These are phyloP conservation scores for Isatis tinctoria DNA, from an alignment of 345 rosid species.

Conservation along the genomic window DNA sequence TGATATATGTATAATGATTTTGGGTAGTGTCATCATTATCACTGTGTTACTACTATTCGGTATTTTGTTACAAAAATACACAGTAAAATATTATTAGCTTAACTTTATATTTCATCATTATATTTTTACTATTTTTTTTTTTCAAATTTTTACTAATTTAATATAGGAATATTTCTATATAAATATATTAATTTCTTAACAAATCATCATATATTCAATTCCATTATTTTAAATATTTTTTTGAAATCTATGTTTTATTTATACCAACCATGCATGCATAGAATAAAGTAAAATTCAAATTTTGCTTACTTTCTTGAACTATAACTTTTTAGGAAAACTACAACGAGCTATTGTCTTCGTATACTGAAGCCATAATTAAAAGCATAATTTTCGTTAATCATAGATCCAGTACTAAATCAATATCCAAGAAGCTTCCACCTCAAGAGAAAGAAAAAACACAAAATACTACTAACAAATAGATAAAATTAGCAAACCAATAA, in stretches of 20 bases:
- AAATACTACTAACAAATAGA: neutral
- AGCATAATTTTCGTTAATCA: neutral
- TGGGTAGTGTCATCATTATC: neutral
- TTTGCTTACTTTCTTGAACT: neutral
- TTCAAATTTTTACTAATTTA: neutral
- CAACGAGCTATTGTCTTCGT: neutral
- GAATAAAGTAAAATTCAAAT: neutral
- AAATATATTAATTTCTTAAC: neutral
- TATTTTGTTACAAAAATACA: neutral
- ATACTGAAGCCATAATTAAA: neutral
- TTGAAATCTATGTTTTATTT: neutral
- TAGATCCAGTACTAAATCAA: neutral
- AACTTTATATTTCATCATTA: neutral
- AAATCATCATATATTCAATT: neutral
- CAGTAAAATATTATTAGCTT: neutral
- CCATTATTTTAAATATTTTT: neutral
- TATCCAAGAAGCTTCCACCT: constrained; percentile 11
- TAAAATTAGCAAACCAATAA: neutral
- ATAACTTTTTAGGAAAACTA: neutral
- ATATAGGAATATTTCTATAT: neutral
- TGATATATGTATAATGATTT: neutral
- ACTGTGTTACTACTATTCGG: neutral
- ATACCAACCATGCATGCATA: neutral
- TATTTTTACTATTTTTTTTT: neutral
- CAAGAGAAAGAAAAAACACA: neutral